Base-by-base conservation (phyloP, 192 early-diverging fungal species). In the Phycomyces blakesleeanus region DNA sequence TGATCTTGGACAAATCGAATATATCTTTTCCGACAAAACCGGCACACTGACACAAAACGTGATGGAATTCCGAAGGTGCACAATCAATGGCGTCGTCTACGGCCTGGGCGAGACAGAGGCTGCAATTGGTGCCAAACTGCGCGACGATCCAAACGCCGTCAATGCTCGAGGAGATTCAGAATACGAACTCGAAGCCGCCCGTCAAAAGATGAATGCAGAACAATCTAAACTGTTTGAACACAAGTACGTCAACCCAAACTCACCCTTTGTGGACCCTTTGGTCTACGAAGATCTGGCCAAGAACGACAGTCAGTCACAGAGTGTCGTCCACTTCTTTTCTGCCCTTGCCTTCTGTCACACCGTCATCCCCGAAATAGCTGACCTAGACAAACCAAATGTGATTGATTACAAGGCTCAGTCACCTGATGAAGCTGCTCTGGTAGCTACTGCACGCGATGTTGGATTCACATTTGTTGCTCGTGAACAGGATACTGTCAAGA, bases 351-450 rank as follows among this genome's bases (percentile, higher is more conserved):
- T 87, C 10, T 90, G 88, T 51, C 88, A 90, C 61, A 85, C 88
- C 1, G 88, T 90, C 0, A 64, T 89, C 18, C 75, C 80, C 3
- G 77, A 53, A 39, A 67, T 67, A 9, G 76, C 81, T 18, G 80
- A 87, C 51, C 73, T 75, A 2, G 66, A 61, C 20, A 78, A 79
- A 15, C 73, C 78, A 20, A 57, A 76, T 20, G 67, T 74, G 55
- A 80, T 97, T 25, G 83, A 84, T 25, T 98, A 96, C 80, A 90
- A 93, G 74, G 89, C 96, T 0, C 90, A 94, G 70, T 93, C 91
- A 9, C 96, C 96, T 4, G 96, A 98, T 67, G 96, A 98, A 66
- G 87, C 92, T 0, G 94, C 96, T 1, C 72, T 98, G 29, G 92
- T 98, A 0, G 76, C 88, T 1, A 90, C 92, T 0, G 93, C 94